Evolutionary conservation across 75 land plant species (phyloP).

Genomic region (Larix kaempferi): DNA sequence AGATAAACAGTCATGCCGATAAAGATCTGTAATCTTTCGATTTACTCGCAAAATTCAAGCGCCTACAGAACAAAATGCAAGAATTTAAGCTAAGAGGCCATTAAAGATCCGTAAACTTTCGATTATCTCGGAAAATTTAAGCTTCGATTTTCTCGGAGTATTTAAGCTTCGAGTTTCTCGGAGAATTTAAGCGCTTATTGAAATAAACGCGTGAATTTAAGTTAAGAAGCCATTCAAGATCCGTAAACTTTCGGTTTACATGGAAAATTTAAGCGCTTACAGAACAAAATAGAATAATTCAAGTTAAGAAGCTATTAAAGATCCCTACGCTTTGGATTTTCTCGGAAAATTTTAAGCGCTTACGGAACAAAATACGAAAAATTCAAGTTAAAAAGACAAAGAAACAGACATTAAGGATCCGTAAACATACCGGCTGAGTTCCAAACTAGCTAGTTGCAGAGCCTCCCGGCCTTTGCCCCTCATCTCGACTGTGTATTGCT

Average conservation of each 20-base stretch:
- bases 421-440: constrained; percentile 6
- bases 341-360: too few species aligned
- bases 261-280: neutral
- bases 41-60: neutral
- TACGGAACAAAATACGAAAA: neutral
- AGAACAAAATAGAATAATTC: neutral
- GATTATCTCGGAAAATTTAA: neutral
- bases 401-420: neutral
- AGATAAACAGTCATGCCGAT: neutral
- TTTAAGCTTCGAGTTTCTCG: neutral
- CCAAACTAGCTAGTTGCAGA: constrained; percentile 8
- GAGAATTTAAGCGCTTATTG: neutral
- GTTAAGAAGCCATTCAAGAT: neutral
- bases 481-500: neutral
- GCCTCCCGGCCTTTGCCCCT: constrained; percentile 5
- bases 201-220: neutral
- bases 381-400: neutral
- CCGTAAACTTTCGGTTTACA: neutral
- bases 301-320: too few species aligned
- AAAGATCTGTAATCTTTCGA: too few species aligned
- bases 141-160: neutral
- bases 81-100: neutral
- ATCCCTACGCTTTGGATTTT: too few species aligned
- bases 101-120: neutral
- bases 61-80: neutral